These are phyloP conservation scores for Tremella fuciformis DNA, from an alignment of 768 basidiomycete genomes.

Conservation along the genomic window DNA sequence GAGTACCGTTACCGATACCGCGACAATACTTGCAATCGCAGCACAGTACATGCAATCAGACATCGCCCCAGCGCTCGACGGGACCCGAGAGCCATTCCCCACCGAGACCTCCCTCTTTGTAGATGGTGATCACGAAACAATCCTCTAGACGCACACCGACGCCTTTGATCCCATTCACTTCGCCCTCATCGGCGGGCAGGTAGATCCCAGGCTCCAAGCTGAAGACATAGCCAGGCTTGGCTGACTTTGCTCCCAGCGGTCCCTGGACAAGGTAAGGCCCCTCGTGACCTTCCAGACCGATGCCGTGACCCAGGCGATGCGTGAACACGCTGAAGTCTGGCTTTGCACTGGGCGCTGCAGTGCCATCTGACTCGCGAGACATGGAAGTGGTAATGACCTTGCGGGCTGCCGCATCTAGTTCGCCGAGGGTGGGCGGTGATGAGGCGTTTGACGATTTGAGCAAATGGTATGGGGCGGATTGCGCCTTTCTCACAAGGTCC, in stretches of 20 bases:
- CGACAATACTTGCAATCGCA: no score
- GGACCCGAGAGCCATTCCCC: conserved; percentile 46
- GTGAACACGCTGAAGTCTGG: conserved; percentile 58
- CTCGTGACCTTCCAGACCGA: conserved; percentile 81
- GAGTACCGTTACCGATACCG: no score
- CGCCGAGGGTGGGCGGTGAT: conserved; percentile 13
- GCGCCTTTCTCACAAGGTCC: conserved; percentile 65
- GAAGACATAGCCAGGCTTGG: conserved; percentile 68
- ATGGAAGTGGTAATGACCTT: conserved; percentile 51
- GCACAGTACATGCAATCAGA: background rate
- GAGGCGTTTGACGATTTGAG: conserved; percentile 54
- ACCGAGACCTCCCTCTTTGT: conserved; percentile 26
- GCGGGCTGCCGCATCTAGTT: conserved; percentile 59
- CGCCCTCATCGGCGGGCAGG: conserved; percentile 19
- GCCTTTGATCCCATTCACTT: conserved; percentile 61
- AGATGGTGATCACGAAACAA: conserved; percentile 54
- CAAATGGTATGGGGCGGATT: conserved; percentile 58
- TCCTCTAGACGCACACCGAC: conserved; percentile 80
- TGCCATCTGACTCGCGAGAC: conserved; percentile 12
- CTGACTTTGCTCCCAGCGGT: conserved; percentile 58
- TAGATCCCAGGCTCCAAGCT: conserved; percentile 68
- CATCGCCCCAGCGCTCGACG: conserved; percentile 17
- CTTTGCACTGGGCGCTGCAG: conserved; percentile 53
- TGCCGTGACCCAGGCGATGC: conserved; percentile 67
- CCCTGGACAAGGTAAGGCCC: conserved; percentile 71